A percentile compares a stretch with the other conserved stretches of the same genome.
Conservation (phyloP, 1,284 basidiomycete species). For the Ganoderma boninense region DNA sequence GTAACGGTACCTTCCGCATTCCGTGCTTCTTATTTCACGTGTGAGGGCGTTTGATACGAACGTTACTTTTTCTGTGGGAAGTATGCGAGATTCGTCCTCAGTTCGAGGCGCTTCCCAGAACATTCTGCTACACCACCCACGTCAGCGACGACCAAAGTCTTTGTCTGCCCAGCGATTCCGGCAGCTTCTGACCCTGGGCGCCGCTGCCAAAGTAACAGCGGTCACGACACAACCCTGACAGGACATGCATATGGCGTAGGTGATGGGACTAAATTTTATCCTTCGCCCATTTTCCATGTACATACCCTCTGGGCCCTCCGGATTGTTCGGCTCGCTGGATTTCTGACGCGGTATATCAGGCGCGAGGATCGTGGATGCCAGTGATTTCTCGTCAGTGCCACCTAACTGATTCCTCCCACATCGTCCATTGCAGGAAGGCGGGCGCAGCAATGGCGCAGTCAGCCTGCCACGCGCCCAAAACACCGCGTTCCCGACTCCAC, state of each 20-base stretch:
- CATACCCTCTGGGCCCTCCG: background rate
- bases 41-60: background rate
- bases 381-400: background rate
- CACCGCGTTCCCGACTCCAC: background rate
- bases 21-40: background rate
- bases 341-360: background rate
- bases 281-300: background rate
- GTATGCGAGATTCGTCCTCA: background rate
- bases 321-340: background rate
- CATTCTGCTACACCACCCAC: background rate
- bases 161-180: background rate
- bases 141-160: background rate
- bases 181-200: background rate
- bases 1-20: background rate
- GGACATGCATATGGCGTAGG: background rate
- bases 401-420: background rate
- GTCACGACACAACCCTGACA: background rate
- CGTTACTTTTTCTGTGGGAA: background rate
- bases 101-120: background rate
- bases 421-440: background rate
- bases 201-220: background rate
- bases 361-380: background rate
- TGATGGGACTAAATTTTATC: background rate
- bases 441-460: background rate
- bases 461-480: background rate